Evolutionary conservation across 345 rosid species (phyloP).

Genomic region (Anastatica hierochuntica): DNA sequence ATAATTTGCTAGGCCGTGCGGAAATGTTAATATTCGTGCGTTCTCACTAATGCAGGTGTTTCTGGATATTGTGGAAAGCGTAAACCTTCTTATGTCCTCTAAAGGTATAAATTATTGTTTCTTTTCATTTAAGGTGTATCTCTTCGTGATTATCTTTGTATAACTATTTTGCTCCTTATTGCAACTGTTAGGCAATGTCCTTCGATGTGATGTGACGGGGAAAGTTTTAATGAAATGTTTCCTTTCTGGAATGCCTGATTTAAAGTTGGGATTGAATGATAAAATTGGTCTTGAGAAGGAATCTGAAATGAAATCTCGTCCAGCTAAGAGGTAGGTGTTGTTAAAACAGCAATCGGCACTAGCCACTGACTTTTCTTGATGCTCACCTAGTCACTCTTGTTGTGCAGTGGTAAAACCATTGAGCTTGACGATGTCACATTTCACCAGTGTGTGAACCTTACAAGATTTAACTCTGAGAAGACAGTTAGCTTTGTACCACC

Average conservation of each 20-base stretch:
- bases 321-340: slow-evolving; percentile 69
- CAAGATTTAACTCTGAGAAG: slow-evolving; percentile 96
- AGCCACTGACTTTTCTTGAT: neutral
- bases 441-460: slow-evolving; percentile 97
- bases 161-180: slow-evolving; percentile 14
- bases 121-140: neutral
- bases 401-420: slow-evolving; percentile 88
- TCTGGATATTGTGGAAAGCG: slow-evolving; percentile 97
- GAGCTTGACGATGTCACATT: no score
- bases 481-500: slow-evolving; percentile 99
- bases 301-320: slow-evolving; percentile 90
- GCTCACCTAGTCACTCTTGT: neutral
- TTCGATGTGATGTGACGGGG: slow-evolving; percentile 98
- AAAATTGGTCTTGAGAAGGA: slow-evolving; percentile 99
- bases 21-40: neutral
- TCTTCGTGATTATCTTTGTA: neutral
- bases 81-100: slow-evolving; percentile 96
- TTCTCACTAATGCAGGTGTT: slow-evolving; percentile 56
- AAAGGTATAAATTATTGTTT: slow-evolving; percentile 48
- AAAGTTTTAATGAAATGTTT: slow-evolving; percentile 94
- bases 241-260: slow-evolving; percentile 99
- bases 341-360: slow-evolving; percentile 66
- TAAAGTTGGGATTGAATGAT: slow-evolving; percentile 97
- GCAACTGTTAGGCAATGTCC: slow-evolving; percentile 58
- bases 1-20: neutral